These are phyloP conservation scores for Entophlyctis luteolus DNA, from an alignment of 192 early-diverging fungal species.

Conservation along the genomic window DNA sequence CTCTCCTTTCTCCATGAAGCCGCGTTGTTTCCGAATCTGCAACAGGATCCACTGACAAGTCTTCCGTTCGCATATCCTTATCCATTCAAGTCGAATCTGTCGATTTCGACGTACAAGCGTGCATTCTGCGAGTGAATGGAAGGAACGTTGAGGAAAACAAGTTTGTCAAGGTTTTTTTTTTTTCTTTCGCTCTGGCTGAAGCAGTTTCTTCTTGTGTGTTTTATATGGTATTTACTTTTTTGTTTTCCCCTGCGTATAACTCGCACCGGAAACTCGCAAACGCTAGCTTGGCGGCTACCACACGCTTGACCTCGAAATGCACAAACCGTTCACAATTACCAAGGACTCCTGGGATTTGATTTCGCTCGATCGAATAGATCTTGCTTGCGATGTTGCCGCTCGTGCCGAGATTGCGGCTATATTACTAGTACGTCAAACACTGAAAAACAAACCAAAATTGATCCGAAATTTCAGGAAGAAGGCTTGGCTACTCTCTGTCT, in stretches of 20 bases:
- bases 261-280: too few species aligned
- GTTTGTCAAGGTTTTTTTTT: conserved; percentile 70
- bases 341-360: conserved; percentile 95
- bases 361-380: conserved; percentile 79
- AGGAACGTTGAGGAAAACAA: conserved; percentile 81
- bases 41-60: conserved; percentile 85
- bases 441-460: conserved; percentile 40
- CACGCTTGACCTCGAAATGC: conserved; percentile 74
- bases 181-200: neutral
- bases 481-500: conserved; percentile 91
- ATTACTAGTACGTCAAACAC: conserved; percentile 50
- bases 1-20: conserved; percentile 37
- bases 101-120: conserved; percentile 86
- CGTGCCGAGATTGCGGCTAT: conserved; percentile 91
- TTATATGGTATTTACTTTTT: neutral
- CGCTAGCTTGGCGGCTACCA: conserved; percentile 89
- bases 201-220: neutral
- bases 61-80: conserved; percentile 72
- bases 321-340: conserved; percentile 66
- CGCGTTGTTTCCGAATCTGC: conserved; percentile 81
- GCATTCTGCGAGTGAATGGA: conserved; percentile 82
- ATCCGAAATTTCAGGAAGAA: conserved; percentile 23
- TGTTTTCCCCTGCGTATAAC: neutral
- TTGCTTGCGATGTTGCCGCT: conserved; percentile 82
- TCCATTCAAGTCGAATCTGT: conserved; percentile 81